These are phyloP conservation scores for Apiotrichum gamsii DNA, from an alignment of 1,284 basidiomycete species.

Conservation along the genomic window DNA sequence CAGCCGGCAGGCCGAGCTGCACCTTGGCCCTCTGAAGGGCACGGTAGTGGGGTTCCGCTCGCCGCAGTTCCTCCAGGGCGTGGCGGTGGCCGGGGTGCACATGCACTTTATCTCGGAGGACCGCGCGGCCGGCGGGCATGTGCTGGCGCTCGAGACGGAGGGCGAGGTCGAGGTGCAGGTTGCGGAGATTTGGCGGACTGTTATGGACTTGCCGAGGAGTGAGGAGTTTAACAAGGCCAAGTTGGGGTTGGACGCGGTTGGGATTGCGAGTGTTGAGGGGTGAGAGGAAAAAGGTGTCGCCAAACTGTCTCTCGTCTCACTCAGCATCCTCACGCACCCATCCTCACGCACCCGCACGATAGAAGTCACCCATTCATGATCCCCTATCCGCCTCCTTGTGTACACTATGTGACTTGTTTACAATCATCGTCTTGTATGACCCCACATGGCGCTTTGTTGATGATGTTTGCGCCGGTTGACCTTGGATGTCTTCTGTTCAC, in stretches of 20 bases:
- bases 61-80: constrained; percentile 11
- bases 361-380: too few relatives aligned
- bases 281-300: too few relatives aligned
- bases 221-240: constrained; percentile 11
- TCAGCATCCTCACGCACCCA: too few relatives aligned
- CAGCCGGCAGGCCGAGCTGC: constrained; percentile 5
- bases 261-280: constrained; percentile 11
- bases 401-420: too few relatives aligned
- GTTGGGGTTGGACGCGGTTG: constrained; percentile 7
- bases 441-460: too few relatives aligned
- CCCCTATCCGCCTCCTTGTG: too few relatives aligned
- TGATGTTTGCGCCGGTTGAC: too few relatives aligned
- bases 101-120: constrained; percentile 18
- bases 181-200: constrained; percentile 3
- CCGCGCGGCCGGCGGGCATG: constrained; percentile 9
- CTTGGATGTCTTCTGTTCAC: too few relatives aligned
- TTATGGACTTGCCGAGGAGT: constrained; percentile 12
- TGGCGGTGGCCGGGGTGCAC: constrained; percentile 14
- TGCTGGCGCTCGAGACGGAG: constrained; percentile 15
- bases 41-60: constrained; percentile 14
- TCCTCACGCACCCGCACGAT: too few relatives aligned
- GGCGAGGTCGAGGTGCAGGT: constrained; percentile 12
- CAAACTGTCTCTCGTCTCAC: too few relatives aligned
- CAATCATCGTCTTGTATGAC: too few relatives aligned
- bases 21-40: constrained; percentile 4